Evolutionary conservation across 2,329 filamentous ascomycete species (phyloP), one percentile per base, ranked within the genome.

Genomic region (Neurospora sp.): DNA sequence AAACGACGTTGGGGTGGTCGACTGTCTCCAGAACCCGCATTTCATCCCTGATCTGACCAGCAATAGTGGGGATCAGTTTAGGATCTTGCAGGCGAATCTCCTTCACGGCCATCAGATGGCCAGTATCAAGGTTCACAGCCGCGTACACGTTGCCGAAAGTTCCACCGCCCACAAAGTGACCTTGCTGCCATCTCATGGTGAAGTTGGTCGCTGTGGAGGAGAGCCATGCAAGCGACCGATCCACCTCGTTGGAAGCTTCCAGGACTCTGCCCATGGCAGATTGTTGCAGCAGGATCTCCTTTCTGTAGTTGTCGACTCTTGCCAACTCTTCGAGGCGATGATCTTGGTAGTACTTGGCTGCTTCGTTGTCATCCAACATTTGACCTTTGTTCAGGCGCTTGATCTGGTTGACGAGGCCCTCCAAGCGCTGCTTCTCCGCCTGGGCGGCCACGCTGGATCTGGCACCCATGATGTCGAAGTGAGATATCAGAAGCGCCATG

Each of bases 401-500:
- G 76, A 91, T 89, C 76, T 93, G 91, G 38, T 91, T 90, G 68
- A 91, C 87, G 71, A 93, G 84, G 38, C 92, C 91, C 76, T 97
- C 95, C 74, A 94, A 86, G 62, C 92, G 88, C 78, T 97, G 93
- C 79, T 93, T 94, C 81, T 99, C 96, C 1, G 93, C 93, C 80
- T 97, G 93, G 4, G 96, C 96, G 11, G 96, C 96, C 73, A 97
- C 86, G 58, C 91, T 97, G 7, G 94, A 97, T 76, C 95, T 89
- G 36, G 96, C 96, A 33, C 96, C 96, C 91, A 99, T 97, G 80
- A 99, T 98, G 79, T 99, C 96, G 76, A 99, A 99, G 80, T 99
- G 96, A 10, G 94, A 97, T 74, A 99, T 98, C 67, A 99, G 85
- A 33, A 99, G 86, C 23, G 93, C 94, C 96, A 99, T 99, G 80